Evolutionary conservation across 2,329 filamentous ascomycete species (phyloP).

Genomic region (Fulvia fulva): DNA sequence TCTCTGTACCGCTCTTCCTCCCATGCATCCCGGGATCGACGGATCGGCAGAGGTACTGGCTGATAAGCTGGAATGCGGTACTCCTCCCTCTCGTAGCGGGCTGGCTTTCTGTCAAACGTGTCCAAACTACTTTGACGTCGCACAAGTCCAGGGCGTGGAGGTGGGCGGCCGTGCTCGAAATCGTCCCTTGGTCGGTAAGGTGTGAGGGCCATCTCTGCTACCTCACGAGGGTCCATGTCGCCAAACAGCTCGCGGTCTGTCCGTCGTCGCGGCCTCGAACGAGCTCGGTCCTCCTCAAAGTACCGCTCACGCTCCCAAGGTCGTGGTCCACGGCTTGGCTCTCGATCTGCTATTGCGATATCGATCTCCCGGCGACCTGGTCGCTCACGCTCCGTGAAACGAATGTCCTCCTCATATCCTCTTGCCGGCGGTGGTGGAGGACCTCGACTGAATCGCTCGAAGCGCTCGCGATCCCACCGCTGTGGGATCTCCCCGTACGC

Average conservation of each 20-base stretch:
- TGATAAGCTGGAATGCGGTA: conserved; percentile 64
- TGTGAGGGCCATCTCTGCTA: conserved; percentile 51
- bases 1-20: conserved; percentile 52
- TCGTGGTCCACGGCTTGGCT: conserved; percentile 33
- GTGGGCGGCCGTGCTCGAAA: conserved; percentile 50
- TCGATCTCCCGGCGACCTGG: conserved; percentile 42
- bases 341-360: conserved; percentile 41
- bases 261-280: conserved; percentile 31
- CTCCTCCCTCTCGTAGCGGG: conserved; percentile 57
- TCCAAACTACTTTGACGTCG: conserved; percentile 85
- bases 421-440: conserved; percentile 18
- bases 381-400: conserved; percentile 36
- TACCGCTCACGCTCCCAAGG: conserved; percentile 53
- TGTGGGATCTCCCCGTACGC: conserved; percentile 44
- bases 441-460: conserved; percentile 43
- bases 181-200: conserved; percentile 51
- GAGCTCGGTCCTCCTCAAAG: conserved; percentile 48
- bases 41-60: conserved; percentile 61
- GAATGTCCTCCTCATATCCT: conserved; percentile 43
- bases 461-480: conserved; percentile 50
- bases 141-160: conserved; percentile 63
- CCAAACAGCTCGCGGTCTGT: conserved; percentile 45
- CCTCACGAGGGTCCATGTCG: conserved; percentile 44
- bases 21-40: conserved; percentile 61
- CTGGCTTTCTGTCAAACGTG: conserved; percentile 76